Conservation (phyloP, 495 filamentous ascomycete genomes). For the Daldinia concentrica region DNA sequence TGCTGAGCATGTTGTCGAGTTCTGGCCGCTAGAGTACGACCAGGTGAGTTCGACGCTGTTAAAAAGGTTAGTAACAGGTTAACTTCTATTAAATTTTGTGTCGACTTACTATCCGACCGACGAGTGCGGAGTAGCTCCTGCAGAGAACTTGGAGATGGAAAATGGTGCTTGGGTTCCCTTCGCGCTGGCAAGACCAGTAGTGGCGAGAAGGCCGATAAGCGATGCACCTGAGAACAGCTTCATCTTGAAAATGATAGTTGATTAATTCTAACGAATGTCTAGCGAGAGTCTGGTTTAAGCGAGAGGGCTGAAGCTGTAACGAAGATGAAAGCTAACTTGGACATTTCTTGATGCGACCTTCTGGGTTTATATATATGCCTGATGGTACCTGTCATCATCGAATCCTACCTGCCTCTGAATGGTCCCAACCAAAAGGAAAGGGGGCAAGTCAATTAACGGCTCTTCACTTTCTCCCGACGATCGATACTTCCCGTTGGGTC, state of each 20-base stretch:
- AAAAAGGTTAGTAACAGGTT: conserved; percentile 10
- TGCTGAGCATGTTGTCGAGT: conserved; percentile 19
- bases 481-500: conserved; percentile 18
- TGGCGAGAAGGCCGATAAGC: conserved; percentile 18
- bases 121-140: conserved; percentile 37
- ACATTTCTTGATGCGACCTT: conserved; percentile 2
- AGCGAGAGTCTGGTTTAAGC: conserved; percentile 5
- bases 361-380: conserved; percentile 16
- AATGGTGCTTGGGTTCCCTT: conserved; percentile 17
- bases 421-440: neutral
- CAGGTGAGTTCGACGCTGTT: conserved; percentile 25
- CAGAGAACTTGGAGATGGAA: conserved; percentile 24
- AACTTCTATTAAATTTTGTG: neutral
- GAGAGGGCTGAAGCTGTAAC: neutral
- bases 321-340: neutral
- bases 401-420: neutral
- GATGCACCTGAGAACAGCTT: conserved; percentile 30
- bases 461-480: conserved; percentile 4
- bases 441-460: conserved; percentile 5
- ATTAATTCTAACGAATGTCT: neutral
- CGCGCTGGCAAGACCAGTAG: conserved; percentile 19
- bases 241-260: conserved; percentile 17
- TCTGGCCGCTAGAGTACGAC: conserved; percentile 12
- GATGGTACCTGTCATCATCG: conserved; percentile 7
- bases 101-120: conserved; percentile 31